phyloP scores from a whole-genome alignment of 1,284 basidiomycete species.

The Exsudoporus floridanus region DNA sequence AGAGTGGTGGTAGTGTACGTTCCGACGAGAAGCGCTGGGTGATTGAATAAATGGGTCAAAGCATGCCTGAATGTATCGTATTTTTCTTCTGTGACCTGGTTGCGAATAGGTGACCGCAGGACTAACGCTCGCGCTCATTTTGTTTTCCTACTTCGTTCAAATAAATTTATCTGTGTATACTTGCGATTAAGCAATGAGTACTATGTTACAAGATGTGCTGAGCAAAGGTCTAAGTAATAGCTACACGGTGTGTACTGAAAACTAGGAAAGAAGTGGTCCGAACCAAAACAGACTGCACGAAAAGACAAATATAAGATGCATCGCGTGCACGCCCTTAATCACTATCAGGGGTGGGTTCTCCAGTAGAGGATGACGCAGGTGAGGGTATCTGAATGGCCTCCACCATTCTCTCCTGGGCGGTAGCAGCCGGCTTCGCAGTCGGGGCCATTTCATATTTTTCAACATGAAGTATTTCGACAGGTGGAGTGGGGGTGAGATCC shows the following conservation, averaged over 20 bases:
- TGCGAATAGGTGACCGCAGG: neutral
- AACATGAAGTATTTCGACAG: conserved; percentile 46
- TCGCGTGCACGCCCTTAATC: conserved; percentile 18
- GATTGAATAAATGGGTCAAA: conserved; percentile 37
- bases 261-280: neutral
- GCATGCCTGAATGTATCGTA: neutral
- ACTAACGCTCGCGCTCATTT: neutral
- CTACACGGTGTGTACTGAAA: conserved; percentile 22
- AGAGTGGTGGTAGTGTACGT: conserved; percentile 25
- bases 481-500: conserved; percentile 54
- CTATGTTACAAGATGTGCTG: conserved; percentile 19
- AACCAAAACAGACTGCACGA: neutral
- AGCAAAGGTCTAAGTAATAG: conserved; percentile 8
- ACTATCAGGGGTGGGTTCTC: conserved; percentile 31
- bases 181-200: conserved; percentile 1
- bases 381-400: conserved; percentile 49
- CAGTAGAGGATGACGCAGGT: conserved; percentile 38
- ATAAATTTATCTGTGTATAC: neutral
- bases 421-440: conserved; percentile 57
- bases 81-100: neutral
- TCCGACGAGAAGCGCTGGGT: conserved; percentile 47
- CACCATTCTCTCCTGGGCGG: conserved; percentile 59
- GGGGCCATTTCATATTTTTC: conserved; percentile 50
- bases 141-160: neutral
- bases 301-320: neutral